phyloP scores from a whole-genome alignment of 176 grass and related monocot species.

The Aegilops umbellulata region DNA sequence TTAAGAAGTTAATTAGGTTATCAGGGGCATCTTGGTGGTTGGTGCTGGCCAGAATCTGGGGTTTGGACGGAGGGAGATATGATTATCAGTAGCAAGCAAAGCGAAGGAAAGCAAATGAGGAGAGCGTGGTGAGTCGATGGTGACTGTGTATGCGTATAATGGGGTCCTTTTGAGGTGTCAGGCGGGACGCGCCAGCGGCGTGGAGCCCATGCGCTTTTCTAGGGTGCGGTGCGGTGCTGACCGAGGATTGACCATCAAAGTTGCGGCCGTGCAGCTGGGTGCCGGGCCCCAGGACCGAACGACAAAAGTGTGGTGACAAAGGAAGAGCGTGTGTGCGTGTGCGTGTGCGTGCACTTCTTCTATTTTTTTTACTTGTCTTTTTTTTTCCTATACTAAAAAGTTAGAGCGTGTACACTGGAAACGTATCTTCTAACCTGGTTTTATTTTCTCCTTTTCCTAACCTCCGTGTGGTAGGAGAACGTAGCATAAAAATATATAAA shows the following conservation, averaged over 20 bases:
- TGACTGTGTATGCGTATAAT: constrained; percentile 11
- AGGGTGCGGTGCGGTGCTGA: background rate
- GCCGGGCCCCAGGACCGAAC: background rate
- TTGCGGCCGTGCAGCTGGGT: background rate
- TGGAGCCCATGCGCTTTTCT: background rate
- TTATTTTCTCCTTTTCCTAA: no score
- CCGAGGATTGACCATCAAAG: background rate
- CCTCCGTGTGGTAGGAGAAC: no score
- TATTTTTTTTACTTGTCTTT: no score
- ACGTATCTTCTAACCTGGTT: no score
- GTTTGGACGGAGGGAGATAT: background rate
- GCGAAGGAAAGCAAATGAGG: background rate
- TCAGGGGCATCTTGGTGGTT: background rate
- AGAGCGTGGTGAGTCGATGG: background rate
- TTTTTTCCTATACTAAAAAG: no score
- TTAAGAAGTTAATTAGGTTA: background rate
- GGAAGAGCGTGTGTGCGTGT: background rate
- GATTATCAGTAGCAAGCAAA: background rate
- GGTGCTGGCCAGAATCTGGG: background rate
- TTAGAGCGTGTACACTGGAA: no score
- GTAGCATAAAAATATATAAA: no score
- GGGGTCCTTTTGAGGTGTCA: background rate
- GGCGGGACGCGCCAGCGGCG: constrained; percentile 26
- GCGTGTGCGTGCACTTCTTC: background rate
- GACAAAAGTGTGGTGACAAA: background rate